Conservation (phyloP, 1,139 yeast genomes). For the Pichia sp. region DNA sequence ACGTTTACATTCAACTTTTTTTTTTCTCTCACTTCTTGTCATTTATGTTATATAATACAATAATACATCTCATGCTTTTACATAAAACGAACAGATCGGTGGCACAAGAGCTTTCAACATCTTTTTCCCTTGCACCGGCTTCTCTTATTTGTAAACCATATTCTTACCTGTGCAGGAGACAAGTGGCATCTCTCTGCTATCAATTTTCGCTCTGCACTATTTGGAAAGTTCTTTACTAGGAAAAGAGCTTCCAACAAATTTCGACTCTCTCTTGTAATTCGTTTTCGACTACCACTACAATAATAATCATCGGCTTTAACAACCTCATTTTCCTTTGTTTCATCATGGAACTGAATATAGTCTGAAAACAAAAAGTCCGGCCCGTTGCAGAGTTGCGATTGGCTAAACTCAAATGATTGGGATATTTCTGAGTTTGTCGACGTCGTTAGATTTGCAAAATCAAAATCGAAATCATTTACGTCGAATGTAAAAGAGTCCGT, state of each 20-base stretch:
- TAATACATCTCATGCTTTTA: background rate
- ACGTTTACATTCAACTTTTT: background rate
- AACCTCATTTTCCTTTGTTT: background rate
- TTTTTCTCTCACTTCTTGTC: background rate
- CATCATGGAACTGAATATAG: background rate
- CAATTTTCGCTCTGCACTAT: slow-evolving; percentile 15
- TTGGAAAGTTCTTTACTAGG: slow-evolving; percentile 14
- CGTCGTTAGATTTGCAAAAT: background rate
- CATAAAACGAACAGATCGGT: background rate
- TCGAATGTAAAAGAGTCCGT: background rate
- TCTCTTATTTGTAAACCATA: slow-evolving; percentile 21
- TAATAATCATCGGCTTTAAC: background rate
- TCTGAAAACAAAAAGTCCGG: slow-evolving; percentile 2
- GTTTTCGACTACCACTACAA: background rate
- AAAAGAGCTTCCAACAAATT: slow-evolving; percentile 12
- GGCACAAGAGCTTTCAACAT: background rate
- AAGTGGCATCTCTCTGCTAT: slow-evolving; percentile 17
- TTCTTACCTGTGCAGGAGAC: slow-evolving; percentile 17
- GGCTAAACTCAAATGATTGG: background rate
- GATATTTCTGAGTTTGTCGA: background rate
- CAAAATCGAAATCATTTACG: slow-evolving; percentile 5
- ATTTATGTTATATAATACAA: background rate
- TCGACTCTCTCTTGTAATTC: slow-evolving; percentile 8
- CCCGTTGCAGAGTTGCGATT: slow-evolving; percentile 6
- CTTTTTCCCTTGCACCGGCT: slow-evolving; percentile 12